Base-by-base conservation (phyloP, 2,329 filamentous ascomycete species). In the Bretziella fagacearum region DNA sequence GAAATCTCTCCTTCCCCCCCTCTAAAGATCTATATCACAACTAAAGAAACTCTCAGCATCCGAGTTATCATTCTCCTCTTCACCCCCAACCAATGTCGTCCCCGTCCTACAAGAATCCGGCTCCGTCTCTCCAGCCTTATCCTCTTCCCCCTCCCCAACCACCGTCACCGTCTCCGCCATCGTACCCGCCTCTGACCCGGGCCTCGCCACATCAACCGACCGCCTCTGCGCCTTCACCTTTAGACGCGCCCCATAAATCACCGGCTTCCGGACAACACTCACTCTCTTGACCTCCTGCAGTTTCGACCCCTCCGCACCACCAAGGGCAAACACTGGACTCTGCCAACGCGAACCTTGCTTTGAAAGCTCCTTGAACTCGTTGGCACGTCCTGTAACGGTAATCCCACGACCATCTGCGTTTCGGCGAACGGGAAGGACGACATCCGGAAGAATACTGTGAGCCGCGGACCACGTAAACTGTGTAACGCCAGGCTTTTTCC, bases 331-430 rank as follows among this genome's bases (percentile, higher is more conserved):
- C 57, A 98, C 77, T 7, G 89, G 85, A 52, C 83, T 93, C 69
- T 94, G 81, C 91, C 91, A 98, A 62, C 78, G 80, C 48, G 94
- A 83, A 45, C 91, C 91, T 74, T 91, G 85, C 54, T 69, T 70
- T 6, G 89, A 84, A 49, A 94, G 71, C 18, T 95, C 77, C 66
- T 78, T 84, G 72, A 93, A 96, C 63, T 94, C 85, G 20, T 84
- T 93, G 7, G 89, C 87, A 74, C 94, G 95, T 66, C 77, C 79
- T 55, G 83, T 91, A 60, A 95, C 89, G 5, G 51, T 50, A 6
- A 51, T 46, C 7, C 3, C 8, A 18, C 20, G 25, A 18, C 63
- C 63, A 6, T 41, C 23, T 20, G 26, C 17, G 26, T 83, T 83
- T 22, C 23, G 10, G 6, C n/a, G 13, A 7, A 30, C 40, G 2